These are phyloP conservation scores for Millerago galiae DNA, from an alignment of 805 yeast genomes.

Conservation along the genomic window DNA sequence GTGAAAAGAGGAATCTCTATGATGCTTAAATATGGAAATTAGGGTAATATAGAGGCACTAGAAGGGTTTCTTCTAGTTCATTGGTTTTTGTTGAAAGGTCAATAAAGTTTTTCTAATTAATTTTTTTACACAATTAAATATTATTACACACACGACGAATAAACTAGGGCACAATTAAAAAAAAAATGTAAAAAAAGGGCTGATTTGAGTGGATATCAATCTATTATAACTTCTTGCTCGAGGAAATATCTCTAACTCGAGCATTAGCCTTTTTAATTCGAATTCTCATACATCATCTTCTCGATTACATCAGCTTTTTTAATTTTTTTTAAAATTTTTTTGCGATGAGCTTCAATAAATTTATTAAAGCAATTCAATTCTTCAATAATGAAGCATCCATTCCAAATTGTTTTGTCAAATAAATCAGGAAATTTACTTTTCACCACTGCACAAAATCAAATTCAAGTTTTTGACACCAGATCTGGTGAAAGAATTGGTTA, in stretches of 20 bases:
- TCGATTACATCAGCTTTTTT: constrained; percentile 3
- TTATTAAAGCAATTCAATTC: background rate
- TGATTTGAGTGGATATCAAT: background rate
- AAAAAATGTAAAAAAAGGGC: too few relatives aligned
- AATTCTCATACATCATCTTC: background rate
- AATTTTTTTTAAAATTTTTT: background rate
- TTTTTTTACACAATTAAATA: background rate
- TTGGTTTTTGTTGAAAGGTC: background rate
- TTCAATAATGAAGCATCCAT: constrained; percentile 57
- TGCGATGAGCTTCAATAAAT: constrained; percentile 6
- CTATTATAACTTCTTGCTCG: background rate
- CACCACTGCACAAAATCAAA: constrained; percentile 50
- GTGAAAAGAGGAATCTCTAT: background rate
- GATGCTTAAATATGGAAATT: background rate
- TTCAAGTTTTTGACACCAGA: constrained; percentile 43
- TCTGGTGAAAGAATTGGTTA: constrained; percentile 41
- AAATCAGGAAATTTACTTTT: constrained; percentile 42
- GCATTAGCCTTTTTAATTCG: background rate
- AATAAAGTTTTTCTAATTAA: background rate
- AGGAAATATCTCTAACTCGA: background rate
- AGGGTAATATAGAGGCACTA: background rate
- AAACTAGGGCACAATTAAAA: too few relatives aligned
- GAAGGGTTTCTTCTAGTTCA: background rate
- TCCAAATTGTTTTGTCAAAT: constrained; percentile 49
- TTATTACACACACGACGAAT: background rate